Evolutionary conservation across 768 basidiomycete species (phyloP).

Genomic region (Leccinum subtestaceum): DNA sequence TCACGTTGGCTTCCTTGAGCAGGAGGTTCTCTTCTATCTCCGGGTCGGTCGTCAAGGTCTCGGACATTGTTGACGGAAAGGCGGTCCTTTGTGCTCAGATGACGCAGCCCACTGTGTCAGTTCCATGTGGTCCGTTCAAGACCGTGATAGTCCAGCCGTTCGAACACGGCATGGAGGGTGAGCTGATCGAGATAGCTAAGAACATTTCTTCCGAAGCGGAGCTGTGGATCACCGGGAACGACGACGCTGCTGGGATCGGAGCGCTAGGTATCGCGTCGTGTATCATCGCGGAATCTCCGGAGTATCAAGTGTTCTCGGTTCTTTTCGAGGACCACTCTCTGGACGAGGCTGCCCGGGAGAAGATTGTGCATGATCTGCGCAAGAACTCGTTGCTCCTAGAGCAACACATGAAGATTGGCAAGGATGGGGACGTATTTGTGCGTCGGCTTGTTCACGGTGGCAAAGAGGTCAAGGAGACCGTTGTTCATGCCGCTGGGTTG

Average conservation of each 20-base stretch:
- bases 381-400: constrained; percentile 27
- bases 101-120: constrained; percentile 10
- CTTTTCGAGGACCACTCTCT: constrained; percentile 31
- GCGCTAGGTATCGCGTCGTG: constrained; percentile 30
- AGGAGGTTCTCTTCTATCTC: not conserved
- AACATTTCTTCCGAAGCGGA: constrained; percentile 26
- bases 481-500: constrained; percentile 15
- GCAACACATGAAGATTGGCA: constrained; percentile 29
- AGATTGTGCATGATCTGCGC: constrained; percentile 24
- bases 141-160: constrained; percentile 28
- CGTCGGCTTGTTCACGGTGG: constrained; percentile 29
- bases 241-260: constrained; percentile 30
- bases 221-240: constrained; percentile 30
- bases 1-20: not conserved
- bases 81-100: constrained; percentile 4
- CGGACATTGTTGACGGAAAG: not conserved
- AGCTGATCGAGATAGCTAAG: constrained; percentile 26
- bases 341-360: constrained; percentile 21
- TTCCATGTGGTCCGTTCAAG: constrained; percentile 21
- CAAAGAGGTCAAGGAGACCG: constrained; percentile 17
- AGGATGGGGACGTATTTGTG: constrained; percentile 27
- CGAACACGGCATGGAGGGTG: constrained; percentile 24
- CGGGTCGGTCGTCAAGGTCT: not conserved
- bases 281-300: constrained; percentile 29
- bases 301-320: constrained; percentile 27